phyloP scores from a whole-genome alignment of 1,284 basidiomycete species.

The Paramarasmius palmivorus region DNA sequence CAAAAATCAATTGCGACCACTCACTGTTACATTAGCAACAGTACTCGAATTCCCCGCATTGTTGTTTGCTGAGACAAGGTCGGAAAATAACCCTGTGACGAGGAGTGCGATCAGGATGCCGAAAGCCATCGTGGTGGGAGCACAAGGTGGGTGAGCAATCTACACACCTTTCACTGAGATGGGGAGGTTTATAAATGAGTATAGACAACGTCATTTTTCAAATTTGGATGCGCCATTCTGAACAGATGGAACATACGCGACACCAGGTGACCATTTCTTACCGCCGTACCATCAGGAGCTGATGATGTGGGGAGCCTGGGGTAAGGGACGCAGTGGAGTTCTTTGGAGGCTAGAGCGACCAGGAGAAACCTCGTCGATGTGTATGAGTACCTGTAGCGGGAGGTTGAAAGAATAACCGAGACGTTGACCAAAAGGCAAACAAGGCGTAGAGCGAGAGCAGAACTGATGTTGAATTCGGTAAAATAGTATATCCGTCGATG shows the following conservation, averaged over 20 bases:
- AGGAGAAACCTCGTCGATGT: no score
- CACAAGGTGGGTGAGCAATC: neutral
- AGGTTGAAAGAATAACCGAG: no score
- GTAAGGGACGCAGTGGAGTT: neutral
- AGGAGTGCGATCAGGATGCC: neutral
- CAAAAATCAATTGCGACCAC: neutral
- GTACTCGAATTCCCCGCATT: no score
- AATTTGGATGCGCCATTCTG: neutral
- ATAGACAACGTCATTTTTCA: neutral
- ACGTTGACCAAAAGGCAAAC: no score
- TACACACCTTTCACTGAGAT: neutral
- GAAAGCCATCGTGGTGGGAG: neutral
- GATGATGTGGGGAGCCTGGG: neutral
- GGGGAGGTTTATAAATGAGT: neutral
- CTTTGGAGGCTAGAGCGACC: neutral
- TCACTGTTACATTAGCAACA: neutral
- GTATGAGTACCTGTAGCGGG: no score
- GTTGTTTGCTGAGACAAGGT: neutral
- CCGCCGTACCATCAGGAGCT: neutral
- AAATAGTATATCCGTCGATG: no score
- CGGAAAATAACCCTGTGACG: neutral
- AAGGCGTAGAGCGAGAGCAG: no score
- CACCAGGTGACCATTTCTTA: neutral
- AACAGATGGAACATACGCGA: neutral
- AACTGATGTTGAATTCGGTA: no score